These are phyloP conservation scores for Schoenoplectus tabernaemontani DNA, from an alignment of 202 grass and related monocot species.

Conservation along the genomic window DNA sequence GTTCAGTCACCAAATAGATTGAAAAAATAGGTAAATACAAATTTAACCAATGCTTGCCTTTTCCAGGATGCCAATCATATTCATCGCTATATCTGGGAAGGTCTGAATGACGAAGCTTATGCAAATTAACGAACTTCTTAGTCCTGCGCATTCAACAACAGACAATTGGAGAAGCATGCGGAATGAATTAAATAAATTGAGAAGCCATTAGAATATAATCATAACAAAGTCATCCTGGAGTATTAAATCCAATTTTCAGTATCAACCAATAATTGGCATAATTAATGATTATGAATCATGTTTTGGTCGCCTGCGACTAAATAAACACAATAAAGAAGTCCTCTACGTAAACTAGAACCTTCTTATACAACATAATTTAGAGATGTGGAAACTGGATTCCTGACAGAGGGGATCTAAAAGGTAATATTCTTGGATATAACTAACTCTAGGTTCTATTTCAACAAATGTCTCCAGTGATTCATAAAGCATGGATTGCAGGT, in stretches of 20 bases:
- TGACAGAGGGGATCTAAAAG: not conserved
- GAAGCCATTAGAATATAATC: not conserved
- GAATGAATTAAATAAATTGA: not conserved
- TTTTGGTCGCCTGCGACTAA: not conserved
- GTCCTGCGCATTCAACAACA: conserved; percentile 13
- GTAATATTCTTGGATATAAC: not conserved
- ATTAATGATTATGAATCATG: not conserved
- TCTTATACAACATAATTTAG: not conserved
- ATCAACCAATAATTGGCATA: not conserved
- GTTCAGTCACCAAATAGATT: not conserved
- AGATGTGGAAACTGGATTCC: not conserved
- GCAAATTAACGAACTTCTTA: not conserved
- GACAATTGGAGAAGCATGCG: not conserved
- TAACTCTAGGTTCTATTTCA: not conserved
- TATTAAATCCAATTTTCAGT: not conserved
- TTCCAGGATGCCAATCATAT: conserved; percentile 83
- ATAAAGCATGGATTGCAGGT: not conserved
- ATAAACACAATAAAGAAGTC: not conserved
- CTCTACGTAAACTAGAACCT: not conserved
- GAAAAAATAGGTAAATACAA: conserved; percentile 2
- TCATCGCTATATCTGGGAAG: conserved; percentile 57
- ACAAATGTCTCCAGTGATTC: not conserved
- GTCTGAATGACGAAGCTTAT: conserved; percentile 22
- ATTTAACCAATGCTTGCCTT: conserved; percentile 43
- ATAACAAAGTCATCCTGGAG: not conserved